Base-by-base conservation (phyloP, 352 stramenopile species). In the Phytophthora sp. region DNA sequence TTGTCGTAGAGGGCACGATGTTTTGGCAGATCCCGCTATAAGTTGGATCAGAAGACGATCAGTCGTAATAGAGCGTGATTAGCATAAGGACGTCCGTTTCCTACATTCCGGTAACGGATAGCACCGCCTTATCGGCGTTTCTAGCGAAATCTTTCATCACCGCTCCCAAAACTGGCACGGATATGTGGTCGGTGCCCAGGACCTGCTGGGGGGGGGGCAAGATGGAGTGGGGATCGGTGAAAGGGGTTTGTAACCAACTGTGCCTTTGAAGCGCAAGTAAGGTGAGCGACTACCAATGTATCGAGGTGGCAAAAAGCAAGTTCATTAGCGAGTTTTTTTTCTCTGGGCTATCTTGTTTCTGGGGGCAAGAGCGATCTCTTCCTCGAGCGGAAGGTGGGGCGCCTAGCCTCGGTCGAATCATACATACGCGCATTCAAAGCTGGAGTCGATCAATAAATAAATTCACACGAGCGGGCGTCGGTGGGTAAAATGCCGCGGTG, bases 1-100 rank as follows among this genome's bases (percentile, higher is more conserved):
- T 95, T 62, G 84, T 87, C 6, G 83, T 95, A 10, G 84, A 92
- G 78, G 87, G 87, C 31, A 88, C 77, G 21, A 92, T 95, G 84
- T 94, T 91, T 54, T 95, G 87, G 87, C 84, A 95, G 68, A 75
- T 38, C 13, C 56, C 50, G 8, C 32, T 48, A 61, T 70, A 62
- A 74, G 37, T 69, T 53, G 56, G 49, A 58, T 43, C 39, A 52
- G 27, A n/a, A n/a, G 34, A 54, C 43, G 18, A 51, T 38, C 31
- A 49, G 51, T 62, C 56, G 44, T 58, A 17, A 39, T 50, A 39
- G 15, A 42, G n/a, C 34, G 49, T n/a, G n/a, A n/a, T n/a, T n/a
- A n/a, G n/a, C n/a, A 54, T 59, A 51, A 62, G 44, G 21, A 61
- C 43, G 37, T 58, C 38, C 39, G 37, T 67, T 59, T 48, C 38